These are phyloP conservation scores for Nicotiana rustica DNA, from an alignment of 305 asterid genomes.

Conservation along the genomic window DNA sequence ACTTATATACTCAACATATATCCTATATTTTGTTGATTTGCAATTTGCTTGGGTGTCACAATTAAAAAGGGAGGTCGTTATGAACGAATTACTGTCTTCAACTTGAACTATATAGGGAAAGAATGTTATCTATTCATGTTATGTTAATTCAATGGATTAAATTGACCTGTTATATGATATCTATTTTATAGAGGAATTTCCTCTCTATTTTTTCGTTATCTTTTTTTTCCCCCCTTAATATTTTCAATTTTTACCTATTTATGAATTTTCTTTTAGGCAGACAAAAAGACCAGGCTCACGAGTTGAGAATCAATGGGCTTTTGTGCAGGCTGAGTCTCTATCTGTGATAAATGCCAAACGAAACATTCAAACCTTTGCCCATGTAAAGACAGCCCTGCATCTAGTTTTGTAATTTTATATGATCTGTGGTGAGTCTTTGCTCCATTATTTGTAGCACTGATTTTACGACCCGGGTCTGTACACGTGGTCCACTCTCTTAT, in stretches of 20 bases:
- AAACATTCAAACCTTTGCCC: constrained; percentile 35
- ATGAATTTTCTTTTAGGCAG: not conserved
- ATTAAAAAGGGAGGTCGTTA: not conserved
- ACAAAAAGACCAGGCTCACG: not conserved
- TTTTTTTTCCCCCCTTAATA: not conserved
- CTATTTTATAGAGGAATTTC: not conserved
- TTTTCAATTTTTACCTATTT: not conserved
- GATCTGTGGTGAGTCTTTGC: constrained; percentile 28
- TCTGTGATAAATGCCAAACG: constrained; percentile 55
- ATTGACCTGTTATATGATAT: not conserved
- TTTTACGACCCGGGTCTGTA: constrained; percentile 37
- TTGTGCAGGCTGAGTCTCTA: constrained; percentile 42
- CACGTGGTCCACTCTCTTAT: constrained; percentile 53
- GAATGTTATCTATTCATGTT: not conserved
- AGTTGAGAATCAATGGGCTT: constrained; percentile 45
- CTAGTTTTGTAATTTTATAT: not conserved
- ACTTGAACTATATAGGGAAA: not conserved
- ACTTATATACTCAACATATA: too few relatives aligned
- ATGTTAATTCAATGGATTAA: not conserved
- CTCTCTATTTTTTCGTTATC: not conserved
- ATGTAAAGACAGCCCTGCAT: constrained; percentile 33
- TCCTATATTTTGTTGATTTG: too few relatives aligned
- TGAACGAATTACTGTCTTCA: not conserved
- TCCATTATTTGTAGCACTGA: not conserved
- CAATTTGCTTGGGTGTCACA: too few relatives aligned